A percentile compares a stretch with the other conserved stretches of the same genome.
These are phyloP conservation scores for Aphanomyces astaci DNA, from an alignment of 352 stramenopile species.

Conservation along the genomic window DNA sequence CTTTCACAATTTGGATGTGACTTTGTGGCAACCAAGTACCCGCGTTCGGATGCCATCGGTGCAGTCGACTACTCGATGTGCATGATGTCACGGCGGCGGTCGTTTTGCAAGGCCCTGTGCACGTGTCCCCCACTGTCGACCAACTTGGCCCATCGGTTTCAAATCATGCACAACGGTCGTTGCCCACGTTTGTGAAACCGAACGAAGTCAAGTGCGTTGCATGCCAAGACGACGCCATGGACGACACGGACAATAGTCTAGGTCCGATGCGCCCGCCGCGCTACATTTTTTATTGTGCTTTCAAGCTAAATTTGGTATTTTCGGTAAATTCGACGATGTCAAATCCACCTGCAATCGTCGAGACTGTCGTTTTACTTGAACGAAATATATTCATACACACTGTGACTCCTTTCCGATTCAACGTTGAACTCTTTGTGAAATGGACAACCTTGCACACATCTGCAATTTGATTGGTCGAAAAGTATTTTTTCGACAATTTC, in stretches of 20 bases:
- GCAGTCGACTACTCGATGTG: neutral
- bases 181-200: neutral
- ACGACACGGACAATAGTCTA: neutral
- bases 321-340: no score
- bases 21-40: constrained; percentile 44
- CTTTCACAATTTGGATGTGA: constrained; percentile 62
- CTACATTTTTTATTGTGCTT: no score
- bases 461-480: no score
- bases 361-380: no score
- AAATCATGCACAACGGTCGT: neutral
- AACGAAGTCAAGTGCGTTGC: neutral
- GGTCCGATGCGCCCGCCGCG: no score
- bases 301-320: no score
- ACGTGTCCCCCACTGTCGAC: neutral
- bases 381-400: no score
- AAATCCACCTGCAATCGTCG: no score
- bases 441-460: no score
- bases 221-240: constrained; percentile 22
- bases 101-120: neutral
- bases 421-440: no score
- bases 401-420: no score
- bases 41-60: neutral
- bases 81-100: neutral
- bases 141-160: neutral
- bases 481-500: no score